Conservation (phyloP, 148 eudicot genomes). For the Nyssa sinensis region DNA sequence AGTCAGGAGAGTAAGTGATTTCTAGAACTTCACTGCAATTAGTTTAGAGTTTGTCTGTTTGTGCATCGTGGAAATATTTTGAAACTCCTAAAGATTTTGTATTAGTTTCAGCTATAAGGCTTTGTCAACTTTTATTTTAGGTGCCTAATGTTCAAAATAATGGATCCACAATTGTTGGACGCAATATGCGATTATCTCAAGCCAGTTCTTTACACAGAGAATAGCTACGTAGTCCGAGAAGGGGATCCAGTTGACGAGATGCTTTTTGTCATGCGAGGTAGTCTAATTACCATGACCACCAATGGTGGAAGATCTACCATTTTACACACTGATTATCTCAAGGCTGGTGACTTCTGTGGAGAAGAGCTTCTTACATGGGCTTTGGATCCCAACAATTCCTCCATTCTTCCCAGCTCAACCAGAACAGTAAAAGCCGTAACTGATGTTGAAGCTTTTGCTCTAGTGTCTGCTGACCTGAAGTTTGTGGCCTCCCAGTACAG, state of each 20-base stretch:
- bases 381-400: slow-evolving; percentile 53
- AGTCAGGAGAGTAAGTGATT: slow-evolving; percentile 48
- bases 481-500: slow-evolving; percentile 68
- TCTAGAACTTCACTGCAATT: neutral
- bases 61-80: no score
- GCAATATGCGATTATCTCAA: slow-evolving; percentile 64
- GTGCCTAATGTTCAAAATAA: slow-evolving; percentile 75
- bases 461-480: slow-evolving; percentile 60
- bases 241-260: slow-evolving; percentile 78
- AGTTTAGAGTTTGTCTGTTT: neutral
- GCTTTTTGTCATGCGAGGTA: slow-evolving; percentile 71
- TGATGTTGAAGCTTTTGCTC: slow-evolving; percentile 73
- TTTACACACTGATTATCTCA: slow-evolving; percentile 52
- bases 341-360: slow-evolving; percentile 69
- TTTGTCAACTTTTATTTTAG: slow-evolving; percentile 22
- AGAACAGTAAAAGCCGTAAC: slow-evolving; percentile 51
- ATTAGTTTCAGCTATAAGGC: no score
- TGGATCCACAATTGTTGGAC: slow-evolving; percentile 64
- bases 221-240: slow-evolving; percentile 59
- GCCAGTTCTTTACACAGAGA: slow-evolving; percentile 59
- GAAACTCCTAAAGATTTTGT: neutral
- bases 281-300: slow-evolving; percentile 55
- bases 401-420: slow-evolving; percentile 65
- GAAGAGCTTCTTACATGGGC: slow-evolving; percentile 87
- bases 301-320: slow-evolving; percentile 76